phyloP scores from a whole-genome alignment of 768 basidiomycete genomes.

The Boletus sp. region DNA sequence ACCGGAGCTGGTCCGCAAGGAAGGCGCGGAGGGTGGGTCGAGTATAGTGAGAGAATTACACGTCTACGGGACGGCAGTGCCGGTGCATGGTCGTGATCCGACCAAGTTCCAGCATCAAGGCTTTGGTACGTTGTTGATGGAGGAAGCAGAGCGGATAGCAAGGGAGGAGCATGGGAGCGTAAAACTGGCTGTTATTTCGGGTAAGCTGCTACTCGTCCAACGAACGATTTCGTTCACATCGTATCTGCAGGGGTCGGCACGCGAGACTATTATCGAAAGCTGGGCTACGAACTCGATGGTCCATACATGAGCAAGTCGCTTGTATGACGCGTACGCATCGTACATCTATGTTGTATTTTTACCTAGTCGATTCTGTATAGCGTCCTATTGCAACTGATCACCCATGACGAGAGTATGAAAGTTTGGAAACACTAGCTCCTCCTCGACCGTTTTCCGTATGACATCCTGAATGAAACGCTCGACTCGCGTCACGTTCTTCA shows the following conservation, averaged over 20 bases:
- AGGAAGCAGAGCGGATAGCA: slow-evolving; percentile 98
- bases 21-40: slow-evolving; percentile 72
- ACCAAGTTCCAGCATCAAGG: slow-evolving; percentile 98
- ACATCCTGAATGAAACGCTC: slow-evolving; percentile 96
- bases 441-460: slow-evolving; percentile 91
- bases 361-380: not conserved
- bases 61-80: slow-evolving; percentile 97
- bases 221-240: not conserved
- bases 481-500: slow-evolving; percentile 94
- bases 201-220: slow-evolving; percentile 39
- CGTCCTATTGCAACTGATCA: slow-evolving; percentile 28
- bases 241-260: slow-evolving; percentile 81
- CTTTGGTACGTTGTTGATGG: slow-evolving; percentile 96
- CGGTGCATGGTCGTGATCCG: slow-evolving; percentile 95
- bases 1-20: slow-evolving; percentile 77
- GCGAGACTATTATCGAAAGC: slow-evolving; percentile 91
- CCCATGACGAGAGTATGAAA: slow-evolving; percentile 77
- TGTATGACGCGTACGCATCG: slow-evolving; percentile 32
- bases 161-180: slow-evolving; percentile 94
- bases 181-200: slow-evolving; percentile 97
- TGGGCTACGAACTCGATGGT: slow-evolving; percentile 93
- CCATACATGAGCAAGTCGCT: slow-evolving; percentile 96
- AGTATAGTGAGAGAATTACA: slow-evolving; percentile 95
- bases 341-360: slow-evolving; percentile 12
- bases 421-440: slow-evolving; percentile 95